Evolutionary conservation across 176 grass and related monocot genomes (phyloP).

Genomic region (Rhynchospora pubera): DNA sequence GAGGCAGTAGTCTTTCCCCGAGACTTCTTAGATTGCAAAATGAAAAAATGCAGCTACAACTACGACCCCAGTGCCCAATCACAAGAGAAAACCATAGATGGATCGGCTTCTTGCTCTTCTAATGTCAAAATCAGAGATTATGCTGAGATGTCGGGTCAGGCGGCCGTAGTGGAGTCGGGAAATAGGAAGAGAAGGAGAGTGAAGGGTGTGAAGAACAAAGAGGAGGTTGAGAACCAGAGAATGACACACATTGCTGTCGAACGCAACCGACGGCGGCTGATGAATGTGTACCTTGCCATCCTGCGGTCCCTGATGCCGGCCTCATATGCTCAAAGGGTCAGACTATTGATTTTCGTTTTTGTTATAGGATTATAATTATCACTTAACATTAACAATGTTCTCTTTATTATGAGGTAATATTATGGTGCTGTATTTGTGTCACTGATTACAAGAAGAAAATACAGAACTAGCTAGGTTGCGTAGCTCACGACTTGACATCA

Average conservation of each 20-base stretch:
- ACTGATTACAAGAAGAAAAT: not conserved
- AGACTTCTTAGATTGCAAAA: slow-evolving; percentile 35
- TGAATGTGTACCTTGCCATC: slow-evolving; percentile 78
- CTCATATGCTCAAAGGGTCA: slow-evolving; percentile 77
- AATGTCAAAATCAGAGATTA: not conserved
- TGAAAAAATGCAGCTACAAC: slow-evolving; percentile 27
- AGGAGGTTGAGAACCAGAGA: slow-evolving; percentile 84
- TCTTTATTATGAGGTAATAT: not conserved
- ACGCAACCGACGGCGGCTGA: slow-evolving; percentile 71
- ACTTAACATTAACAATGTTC: not conserved
- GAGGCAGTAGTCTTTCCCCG: slow-evolving; percentile 63
- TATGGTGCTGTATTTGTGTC: not conserved
- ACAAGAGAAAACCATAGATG: not conserved
- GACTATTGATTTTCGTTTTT: not conserved
- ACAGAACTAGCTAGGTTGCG: not conserved
- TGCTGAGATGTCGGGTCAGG: not conserved
- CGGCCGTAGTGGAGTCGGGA: not conserved
- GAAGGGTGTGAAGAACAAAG: slow-evolving; percentile 55
- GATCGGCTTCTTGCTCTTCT: slow-evolving; percentile 27
- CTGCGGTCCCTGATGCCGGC: slow-evolving; percentile 72
- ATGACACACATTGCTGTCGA: slow-evolving; percentile 95
- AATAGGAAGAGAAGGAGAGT: slow-evolving; percentile 54
- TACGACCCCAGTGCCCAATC: slow-evolving; percentile 5
- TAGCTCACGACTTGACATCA: not conserved
- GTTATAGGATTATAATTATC: not conserved